Evolutionary conservation across 257 asterid species (phyloP).

Genomic region (Capsicum rhomboideum): DNA sequence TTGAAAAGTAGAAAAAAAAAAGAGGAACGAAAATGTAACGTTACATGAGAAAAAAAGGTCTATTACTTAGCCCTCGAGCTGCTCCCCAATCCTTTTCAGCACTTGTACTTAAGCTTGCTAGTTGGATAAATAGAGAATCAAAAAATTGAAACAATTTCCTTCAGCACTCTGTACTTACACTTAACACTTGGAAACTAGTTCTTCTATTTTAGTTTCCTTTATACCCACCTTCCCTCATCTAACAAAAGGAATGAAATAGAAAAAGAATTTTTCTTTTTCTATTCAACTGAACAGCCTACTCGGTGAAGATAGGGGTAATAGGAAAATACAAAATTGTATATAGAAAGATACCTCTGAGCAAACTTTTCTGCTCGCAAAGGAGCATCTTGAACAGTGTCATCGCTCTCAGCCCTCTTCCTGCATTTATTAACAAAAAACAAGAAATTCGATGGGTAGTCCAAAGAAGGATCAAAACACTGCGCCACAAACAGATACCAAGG

Average conservation of each 20-base stretch:
- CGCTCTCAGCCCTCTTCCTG: constrained; percentile 86
- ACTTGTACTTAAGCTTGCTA: not conserved
- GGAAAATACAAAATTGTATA: not conserved
- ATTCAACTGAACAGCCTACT: not conserved
- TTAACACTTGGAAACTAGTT: not conserved
- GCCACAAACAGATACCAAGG: not conserved
- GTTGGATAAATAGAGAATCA: not conserved
- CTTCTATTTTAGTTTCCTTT: not conserved
- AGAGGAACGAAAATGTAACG: not conserved
- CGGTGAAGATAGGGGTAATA: not conserved
- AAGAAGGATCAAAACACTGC: not conserved
- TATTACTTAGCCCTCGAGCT: not conserved
- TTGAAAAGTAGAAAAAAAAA: not conserved
- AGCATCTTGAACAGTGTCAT: constrained; percentile 75
- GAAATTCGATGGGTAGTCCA: not conserved
- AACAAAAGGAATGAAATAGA: not conserved
- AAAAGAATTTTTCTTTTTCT: not conserved
- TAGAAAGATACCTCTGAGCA: constrained; percentile 47
- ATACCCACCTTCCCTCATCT: not conserved
- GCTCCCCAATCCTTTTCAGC: not conserved
- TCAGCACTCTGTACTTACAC: not conserved
- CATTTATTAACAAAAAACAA: not conserved
- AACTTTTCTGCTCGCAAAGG: constrained; percentile 72
- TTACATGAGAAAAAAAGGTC: not conserved
- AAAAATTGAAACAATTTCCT: not conserved